Evolutionary conservation across 2,329 filamentous ascomycete genomes (phyloP), one percentile per base, ranked within the genome.

Genomic region (Aspergillus ibericus): DNA sequence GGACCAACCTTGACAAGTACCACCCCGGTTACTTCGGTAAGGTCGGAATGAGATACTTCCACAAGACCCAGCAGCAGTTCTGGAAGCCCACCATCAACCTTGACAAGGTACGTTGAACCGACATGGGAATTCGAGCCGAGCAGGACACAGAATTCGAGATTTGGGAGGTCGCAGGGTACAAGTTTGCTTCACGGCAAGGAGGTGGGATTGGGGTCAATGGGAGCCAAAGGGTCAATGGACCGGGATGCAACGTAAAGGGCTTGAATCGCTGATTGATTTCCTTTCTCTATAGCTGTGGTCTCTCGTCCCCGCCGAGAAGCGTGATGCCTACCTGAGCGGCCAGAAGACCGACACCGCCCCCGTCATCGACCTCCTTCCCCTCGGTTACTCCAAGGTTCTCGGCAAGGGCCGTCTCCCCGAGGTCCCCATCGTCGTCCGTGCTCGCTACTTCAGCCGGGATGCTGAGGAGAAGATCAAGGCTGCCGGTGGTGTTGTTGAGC

Each of bases 21-120:
- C 91, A 96, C 79, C 92, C 93, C 66, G 95, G 95, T 92, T 98
- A 98, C 91, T 98, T 97, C 83, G 92, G 92, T 83, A 96, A 97
- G 85, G 91, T 93, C 72, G 90, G 90, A 83, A 93, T 93, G 90
- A 85, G 91, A 77, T 89, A 93, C 84, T 97, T 96, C 91, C 93
- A 98, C 87, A 93, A 95, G 83, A 88, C 91, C 77, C 86, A 88
- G 77, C 93, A 93, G 86, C 90, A 96, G 78, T 92, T 93, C 87
- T 99, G 93, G 95, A 97, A 96, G 85, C 95, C 95, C 69, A 87
- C 92, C 73, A 90, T 99, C 89, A 99, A 99, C 87, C 85, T 99
- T 73, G 95, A 98, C 83, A 99, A 98, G 90, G 90, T 93, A 81
- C 75, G 82, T 77, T 66, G n/a, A 15, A 25, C 51, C 38, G 47